Conservation (phyloP, 768 basidiomycete species). For the Pholiota conissans region DNA sequence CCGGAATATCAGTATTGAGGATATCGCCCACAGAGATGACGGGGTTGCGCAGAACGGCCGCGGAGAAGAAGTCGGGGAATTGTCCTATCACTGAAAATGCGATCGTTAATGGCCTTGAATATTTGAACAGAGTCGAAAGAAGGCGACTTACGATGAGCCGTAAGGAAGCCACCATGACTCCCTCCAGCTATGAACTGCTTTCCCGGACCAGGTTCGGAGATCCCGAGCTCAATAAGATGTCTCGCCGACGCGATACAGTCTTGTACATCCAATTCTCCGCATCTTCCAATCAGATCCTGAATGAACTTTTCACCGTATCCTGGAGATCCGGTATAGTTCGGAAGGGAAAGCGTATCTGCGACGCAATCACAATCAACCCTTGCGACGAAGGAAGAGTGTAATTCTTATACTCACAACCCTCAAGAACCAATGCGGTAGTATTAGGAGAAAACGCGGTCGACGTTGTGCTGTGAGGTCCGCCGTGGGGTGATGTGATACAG, state of each 20-base stretch:
- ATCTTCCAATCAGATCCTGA: conserved; percentile 51
- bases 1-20: conserved; percentile 62
- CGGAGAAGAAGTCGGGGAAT: conserved; percentile 60
- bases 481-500: conserved; percentile 59
- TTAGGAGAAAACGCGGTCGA: conserved; percentile 48
- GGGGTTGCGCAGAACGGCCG: conserved; percentile 66
- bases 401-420: conserved; percentile 58
- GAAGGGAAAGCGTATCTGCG: conserved; percentile 58
- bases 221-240: conserved; percentile 48
- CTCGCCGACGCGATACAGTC: conserved; percentile 59
- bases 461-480: conserved; percentile 57
- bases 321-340: conserved; percentile 68
- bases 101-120: neutral
- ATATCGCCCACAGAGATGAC: conserved; percentile 64
- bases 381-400: neutral
- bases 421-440: conserved; percentile 47
- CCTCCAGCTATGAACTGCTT: conserved; percentile 63
- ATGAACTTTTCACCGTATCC: conserved; percentile 69
- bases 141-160: conserved; percentile 50
- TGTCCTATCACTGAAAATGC: conserved; percentile 57
- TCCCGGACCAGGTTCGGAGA: conserved; percentile 48
- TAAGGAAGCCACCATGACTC: conserved; percentile 70
- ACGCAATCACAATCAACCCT: neutral
- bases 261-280: conserved; percentile 64
- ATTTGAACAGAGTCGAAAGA: no score